phyloP scores from a whole-genome alignment of 2,329 filamentous ascomycete genomes.

The Sporothrix schenckii region DNA sequence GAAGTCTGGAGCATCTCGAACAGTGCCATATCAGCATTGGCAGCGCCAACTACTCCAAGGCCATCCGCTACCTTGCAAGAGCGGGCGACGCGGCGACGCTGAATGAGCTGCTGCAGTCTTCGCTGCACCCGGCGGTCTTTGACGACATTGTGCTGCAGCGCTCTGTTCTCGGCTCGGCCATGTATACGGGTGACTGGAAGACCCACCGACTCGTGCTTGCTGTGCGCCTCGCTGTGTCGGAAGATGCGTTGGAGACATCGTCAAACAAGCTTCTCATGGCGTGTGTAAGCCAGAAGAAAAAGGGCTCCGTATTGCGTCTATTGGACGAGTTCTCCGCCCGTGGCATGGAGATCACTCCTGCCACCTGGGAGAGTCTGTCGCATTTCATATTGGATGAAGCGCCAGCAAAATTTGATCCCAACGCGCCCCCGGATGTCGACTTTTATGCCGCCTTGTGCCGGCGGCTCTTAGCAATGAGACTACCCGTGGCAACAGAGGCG shows the following conservation, averaged over 20 bases:
- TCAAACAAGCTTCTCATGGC: slow-evolving; percentile 45
- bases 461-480: slow-evolving; percentile 46
- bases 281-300: slow-evolving; percentile 39
- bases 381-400: slow-evolving; percentile 41
- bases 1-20: slow-evolving; percentile 63
- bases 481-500: slow-evolving; percentile 47
- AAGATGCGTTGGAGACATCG: slow-evolving; percentile 39
- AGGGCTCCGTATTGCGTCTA: slow-evolving; percentile 41
- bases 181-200: slow-evolving; percentile 47
- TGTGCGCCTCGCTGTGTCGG: slow-evolving; percentile 46
- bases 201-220: slow-evolving; percentile 51
- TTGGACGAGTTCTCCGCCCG: slow-evolving; percentile 47
- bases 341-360: slow-evolving; percentile 41
- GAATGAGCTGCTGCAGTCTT: slow-evolving; percentile 50
- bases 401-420: slow-evolving; percentile 36
- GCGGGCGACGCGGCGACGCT: slow-evolving; percentile 58
- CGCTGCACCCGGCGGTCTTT: slow-evolving; percentile 60
- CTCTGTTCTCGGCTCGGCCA: slow-evolving; percentile 44
- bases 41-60: slow-evolving; percentile 64
- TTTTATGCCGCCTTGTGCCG: slow-evolving; percentile 45
- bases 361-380: slow-evolving; percentile 40
- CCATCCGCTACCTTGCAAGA: slow-evolving; percentile 66
- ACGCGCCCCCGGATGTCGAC: slow-evolving; percentile 36
- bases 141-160: slow-evolving; percentile 51
- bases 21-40: slow-evolving; percentile 65